phyloP scores from a whole-genome alignment of 1,139 yeast species.

The Ogataea hybrid region DNA sequence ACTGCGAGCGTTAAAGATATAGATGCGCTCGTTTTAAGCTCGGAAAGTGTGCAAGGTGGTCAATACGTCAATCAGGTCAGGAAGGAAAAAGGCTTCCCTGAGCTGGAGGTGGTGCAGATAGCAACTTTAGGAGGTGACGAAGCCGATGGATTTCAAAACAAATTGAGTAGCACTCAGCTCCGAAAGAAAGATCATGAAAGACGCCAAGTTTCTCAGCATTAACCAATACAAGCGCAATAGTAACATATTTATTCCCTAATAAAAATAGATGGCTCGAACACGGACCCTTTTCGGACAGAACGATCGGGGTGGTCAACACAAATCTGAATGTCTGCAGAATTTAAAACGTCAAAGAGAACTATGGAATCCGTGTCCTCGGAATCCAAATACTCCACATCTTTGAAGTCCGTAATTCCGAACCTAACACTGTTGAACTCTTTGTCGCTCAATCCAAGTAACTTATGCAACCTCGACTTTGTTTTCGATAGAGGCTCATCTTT shows the following conservation, averaged over 20 bases:
- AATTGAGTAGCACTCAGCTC: slow-evolving; percentile 76
- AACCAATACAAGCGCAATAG: slow-evolving; percentile 5
- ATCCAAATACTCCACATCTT: slow-evolving; percentile 44
- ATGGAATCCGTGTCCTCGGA: slow-evolving; percentile 51
- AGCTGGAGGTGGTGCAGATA: slow-evolving; percentile 57
- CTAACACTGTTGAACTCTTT: slow-evolving; percentile 76
- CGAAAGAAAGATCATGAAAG: slow-evolving; percentile 32
- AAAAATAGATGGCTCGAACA: slow-evolving; percentile 61
- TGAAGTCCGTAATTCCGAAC: slow-evolving; percentile 49
- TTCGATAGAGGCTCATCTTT: slow-evolving; percentile 63
- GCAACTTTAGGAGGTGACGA: slow-evolving; percentile 63
- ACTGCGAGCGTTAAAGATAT: slow-evolving; percentile 77
- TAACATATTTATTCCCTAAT: slow-evolving; percentile 34
- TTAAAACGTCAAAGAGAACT: slow-evolving; percentile 55
- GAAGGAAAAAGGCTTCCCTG: slow-evolving; percentile 49
- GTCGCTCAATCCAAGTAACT: slow-evolving; percentile 67
- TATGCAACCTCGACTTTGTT: slow-evolving; percentile 69
- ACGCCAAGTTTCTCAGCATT: neutral
- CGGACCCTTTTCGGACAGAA: slow-evolving; percentile 44
- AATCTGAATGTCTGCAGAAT: slow-evolving; percentile 40
- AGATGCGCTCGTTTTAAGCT: slow-evolving; percentile 76
- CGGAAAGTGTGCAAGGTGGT: slow-evolving; percentile 80
- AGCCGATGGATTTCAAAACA: slow-evolving; percentile 61
- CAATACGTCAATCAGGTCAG: slow-evolving; percentile 66
- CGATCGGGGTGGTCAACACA: slow-evolving; percentile 90